Conservation (phyloP, 2,329 filamentous ascomycete genomes). For the Fusarium marasasianum region DNA sequence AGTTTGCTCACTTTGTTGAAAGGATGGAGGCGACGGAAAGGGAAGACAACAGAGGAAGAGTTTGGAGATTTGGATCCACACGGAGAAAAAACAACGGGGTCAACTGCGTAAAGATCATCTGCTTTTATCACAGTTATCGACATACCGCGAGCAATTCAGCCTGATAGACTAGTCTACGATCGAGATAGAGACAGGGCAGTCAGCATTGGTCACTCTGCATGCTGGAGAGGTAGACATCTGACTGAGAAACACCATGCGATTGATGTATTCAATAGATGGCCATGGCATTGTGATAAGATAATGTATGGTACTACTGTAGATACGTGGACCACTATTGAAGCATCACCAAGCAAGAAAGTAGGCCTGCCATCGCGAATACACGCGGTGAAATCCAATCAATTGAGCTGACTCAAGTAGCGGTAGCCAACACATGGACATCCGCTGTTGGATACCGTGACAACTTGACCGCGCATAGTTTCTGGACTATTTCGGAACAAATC, state of each 20-base stretch:
- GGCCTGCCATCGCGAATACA: constrained; percentile 6
- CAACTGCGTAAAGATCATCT: constrained; percentile 6
- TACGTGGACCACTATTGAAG: constrained; percentile 12
- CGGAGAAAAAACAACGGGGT: constrained; percentile 11
- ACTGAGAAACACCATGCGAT: background rate
- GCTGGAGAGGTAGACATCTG: background rate
- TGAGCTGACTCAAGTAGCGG: constrained; percentile 16
- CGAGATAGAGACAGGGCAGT: background rate
- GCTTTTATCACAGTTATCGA: background rate
- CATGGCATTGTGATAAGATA: background rate
- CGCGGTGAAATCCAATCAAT: constrained; percentile 12
- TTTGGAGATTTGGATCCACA: constrained; percentile 23
- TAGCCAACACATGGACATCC: constrained; percentile 16
- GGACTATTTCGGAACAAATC: background rate
- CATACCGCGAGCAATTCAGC: background rate
- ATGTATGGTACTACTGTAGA: background rate
- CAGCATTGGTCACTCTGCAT: background rate
- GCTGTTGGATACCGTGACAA: constrained; percentile 9
- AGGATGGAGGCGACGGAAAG: constrained; percentile 20
- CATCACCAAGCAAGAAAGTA: constrained; percentile 13
- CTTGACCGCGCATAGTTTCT: background rate
- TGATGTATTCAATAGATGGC: background rate
- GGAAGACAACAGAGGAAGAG: constrained; percentile 24
- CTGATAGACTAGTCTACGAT: constrained; percentile 1
- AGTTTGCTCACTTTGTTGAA: constrained; percentile 2